Base-by-base conservation (phyloP, 2,329 filamentous ascomycete genomes). In the Colletotrichum gigasporum region DNA sequence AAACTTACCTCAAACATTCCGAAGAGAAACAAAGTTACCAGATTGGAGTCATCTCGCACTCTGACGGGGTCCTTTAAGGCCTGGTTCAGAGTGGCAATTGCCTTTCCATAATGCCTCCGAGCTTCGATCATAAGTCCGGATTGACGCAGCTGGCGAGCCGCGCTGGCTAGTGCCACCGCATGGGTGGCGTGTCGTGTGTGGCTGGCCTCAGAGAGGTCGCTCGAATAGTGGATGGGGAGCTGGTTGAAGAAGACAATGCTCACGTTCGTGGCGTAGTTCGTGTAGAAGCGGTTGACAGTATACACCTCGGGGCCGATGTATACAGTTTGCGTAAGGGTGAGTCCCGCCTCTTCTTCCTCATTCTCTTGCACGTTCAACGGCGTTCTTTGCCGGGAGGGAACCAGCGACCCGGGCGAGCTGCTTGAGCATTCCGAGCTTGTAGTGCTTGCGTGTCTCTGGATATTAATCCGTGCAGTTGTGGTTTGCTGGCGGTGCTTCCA, bases 1-100 rank as follows among this genome's bases (percentile, higher is more conserved):
- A 14, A 20, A 9, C 58, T 14, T 14, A 66, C 63, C 52, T 63
- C 52, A 5, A 63, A 66, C 47, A 66, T 48, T 3, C 58, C 63
- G 14, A 66, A 47, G 0, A 66, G 32, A 14, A 66, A 66, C 22
- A 66, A 14, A 2, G 63, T 66, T 1, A 63, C 52, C 22, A 66
- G 12, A 6, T 57, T 54, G 1, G 52, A 55, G 4, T 66, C 59
- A 44, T 66, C 30, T 16, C 34, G 12, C 7, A 57, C 45, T n/a
- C 41, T 5, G 2, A 35, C 16, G 1, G 51, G 52, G 2, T 52
- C 37, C 12, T 12, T 5, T 2, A 66, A 12, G 4, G 59, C 58
- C 18, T 53, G 37, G 30, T 47, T 57, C 30, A 66, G 28, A 1
- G 7, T 52, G 0, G 32, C 26, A 3, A 66, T 52, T 9, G 63